These are phyloP conservation scores for Pseudogymnoascus pannorum DNA, from an alignment of 2,329 filamentous ascomycete genomes.

Conservation along the genomic window DNA sequence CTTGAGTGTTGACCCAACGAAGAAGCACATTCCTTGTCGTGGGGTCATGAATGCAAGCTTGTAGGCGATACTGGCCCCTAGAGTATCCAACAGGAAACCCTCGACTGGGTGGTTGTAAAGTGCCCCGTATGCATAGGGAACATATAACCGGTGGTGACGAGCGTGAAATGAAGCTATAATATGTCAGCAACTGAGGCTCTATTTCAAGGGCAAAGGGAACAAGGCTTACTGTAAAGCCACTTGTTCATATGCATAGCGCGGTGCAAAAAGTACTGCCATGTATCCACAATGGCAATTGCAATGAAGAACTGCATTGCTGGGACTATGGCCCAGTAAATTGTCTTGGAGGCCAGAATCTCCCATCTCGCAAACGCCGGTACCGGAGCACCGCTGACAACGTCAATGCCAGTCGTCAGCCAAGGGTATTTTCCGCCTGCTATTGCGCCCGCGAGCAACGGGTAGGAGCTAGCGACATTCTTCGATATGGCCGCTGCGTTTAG, in stretches of 20 bases:
- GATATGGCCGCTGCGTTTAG: conserved; percentile 70
- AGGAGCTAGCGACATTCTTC: conserved; percentile 62
- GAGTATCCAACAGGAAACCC: conserved; percentile 86
- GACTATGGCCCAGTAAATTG: conserved; percentile 71
- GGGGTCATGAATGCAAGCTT: conserved; percentile 74
- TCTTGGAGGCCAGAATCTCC: conserved; percentile 69
- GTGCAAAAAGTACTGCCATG: conserved; percentile 97
- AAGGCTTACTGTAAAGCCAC: conserved; percentile 86
- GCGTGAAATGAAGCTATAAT: conserved; percentile 75
- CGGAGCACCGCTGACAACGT: conserved; percentile 41
- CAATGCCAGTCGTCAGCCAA: conserved; percentile 53
- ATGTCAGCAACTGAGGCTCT: conserved; percentile 17
- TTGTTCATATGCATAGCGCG: conserved; percentile 96
- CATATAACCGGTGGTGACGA: conserved; percentile 91
- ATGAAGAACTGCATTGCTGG: conserved; percentile 70
- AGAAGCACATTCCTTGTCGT: conserved; percentile 84
- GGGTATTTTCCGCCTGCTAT: conserved; percentile 79
- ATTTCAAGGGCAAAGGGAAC: neutral
- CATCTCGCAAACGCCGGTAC: conserved; percentile 73
- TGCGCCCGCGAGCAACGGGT: conserved; percentile 67
- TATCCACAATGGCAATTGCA: conserved; percentile 74
- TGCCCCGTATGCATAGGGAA: conserved; percentile 93
- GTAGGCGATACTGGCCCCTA: conserved; percentile 78
- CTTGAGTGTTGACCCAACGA: conserved; percentile 83
- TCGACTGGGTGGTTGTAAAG: conserved; percentile 96